Percentiles rank a stretch among this genome's conserved stretches.
phyloP scores from a whole-genome alignment of 164 flowering plant species.

The Vitis vinifera region DNA sequence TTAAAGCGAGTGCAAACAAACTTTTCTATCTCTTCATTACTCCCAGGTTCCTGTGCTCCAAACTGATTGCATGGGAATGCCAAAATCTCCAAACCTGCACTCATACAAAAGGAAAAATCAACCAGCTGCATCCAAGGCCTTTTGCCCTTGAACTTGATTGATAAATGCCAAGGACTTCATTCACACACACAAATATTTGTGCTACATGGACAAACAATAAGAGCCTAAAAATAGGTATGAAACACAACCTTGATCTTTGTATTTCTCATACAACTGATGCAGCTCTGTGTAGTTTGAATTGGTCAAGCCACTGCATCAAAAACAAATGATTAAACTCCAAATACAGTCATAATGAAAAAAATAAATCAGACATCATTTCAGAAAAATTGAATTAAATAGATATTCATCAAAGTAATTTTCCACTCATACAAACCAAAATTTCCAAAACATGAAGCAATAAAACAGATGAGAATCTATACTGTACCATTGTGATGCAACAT shows the following conservation, averaged over 20 bases:
- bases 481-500: conserved; percentile 87
- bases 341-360: neutral
- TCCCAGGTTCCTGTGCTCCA: conserved; percentile 82
- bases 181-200: no score
- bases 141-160: no score
- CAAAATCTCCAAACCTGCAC: conserved; percentile 75
- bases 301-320: conserved; percentile 70
- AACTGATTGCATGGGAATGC: conserved; percentile 96
- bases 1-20: conserved; percentile 81
- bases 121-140: neutral
- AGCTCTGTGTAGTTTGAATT: conserved; percentile 87
- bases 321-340: neutral
- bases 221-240: neutral
- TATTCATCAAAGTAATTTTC: neutral
- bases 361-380: neutral
- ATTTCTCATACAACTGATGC: conserved; percentile 57
- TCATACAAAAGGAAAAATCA: neutral
- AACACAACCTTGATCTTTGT: conserved; percentile 72
- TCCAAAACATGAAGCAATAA: neutral
- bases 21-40: conserved; percentile 60
- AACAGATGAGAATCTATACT: neutral
- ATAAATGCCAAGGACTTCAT: no score
- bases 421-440: neutral
- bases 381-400: conserved; percentile 5
- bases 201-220: neutral